Evolutionary conservation across 495 filamentous ascomycete species (phyloP), one percentile per base, ranked within the genome.

Genomic region (Penicillium mononematosum): DNA sequence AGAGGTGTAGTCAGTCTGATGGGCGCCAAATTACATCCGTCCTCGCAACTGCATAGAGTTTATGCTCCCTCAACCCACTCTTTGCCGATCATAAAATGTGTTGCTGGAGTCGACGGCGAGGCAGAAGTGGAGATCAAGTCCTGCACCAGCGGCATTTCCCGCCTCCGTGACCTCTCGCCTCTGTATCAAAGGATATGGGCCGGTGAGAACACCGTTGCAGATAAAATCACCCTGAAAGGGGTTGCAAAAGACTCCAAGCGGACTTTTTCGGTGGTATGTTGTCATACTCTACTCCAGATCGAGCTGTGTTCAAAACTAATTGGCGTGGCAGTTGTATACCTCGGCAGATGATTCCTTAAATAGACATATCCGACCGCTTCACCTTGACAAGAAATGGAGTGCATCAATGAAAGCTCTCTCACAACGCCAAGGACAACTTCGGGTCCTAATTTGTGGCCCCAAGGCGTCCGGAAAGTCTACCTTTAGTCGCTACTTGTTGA

Each of bases 401-500:
- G 56, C 67, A 16, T 77, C 71, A 8, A 76, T 74, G 39, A 78
- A 77, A 39, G 65, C 58, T 55, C 76, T 60, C 52, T 74, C 59
- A 57, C 77, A 53, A 24, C 68, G 70, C 38, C 67, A 71, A 31
- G 71, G 70, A 1, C 63, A 57, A 45, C 72, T 80, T 1, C 70
- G 68, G 34, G 70, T 85, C 4, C 75, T 93, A 55, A 68, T 93
- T 4, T 90, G 86, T 50, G 92, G 92, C 2, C 87, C 90, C 1
- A 93, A 95, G 56, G 86, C 83, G 1, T 88, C 90, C 14, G 92
- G 92, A 16, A 96, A 96, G 68, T 96, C 91, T 3, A 93, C 89
- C 0, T 92, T 96, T 61, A 83, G 84, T 43, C 88, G 85, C 47
- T 74, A 90, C n/a, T 75, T 96, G 19, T 69, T 81, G 12, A 96